phyloP scores from a whole-genome alignment of 164 flowering plant genomes.

The Kalanchoe fedtschenkoi region DNA sequence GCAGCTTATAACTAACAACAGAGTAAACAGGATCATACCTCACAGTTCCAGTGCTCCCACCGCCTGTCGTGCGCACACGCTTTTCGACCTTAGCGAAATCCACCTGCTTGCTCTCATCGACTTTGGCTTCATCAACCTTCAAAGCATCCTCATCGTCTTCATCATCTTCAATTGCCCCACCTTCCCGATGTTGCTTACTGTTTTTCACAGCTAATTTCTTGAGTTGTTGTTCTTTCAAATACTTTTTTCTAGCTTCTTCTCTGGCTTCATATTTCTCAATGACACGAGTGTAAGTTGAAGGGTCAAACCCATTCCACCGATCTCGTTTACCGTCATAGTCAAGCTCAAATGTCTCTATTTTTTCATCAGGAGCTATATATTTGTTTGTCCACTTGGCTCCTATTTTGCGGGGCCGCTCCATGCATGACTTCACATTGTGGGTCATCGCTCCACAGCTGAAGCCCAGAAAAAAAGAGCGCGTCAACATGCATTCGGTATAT shows the following conservation, averaged over 20 bases:
- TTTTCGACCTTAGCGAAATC: constrained; percentile 95
- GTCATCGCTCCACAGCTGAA: constrained; percentile 50
- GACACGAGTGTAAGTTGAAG: constrained; percentile 55
- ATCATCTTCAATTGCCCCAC: constrained; percentile 45
- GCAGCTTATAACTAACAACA: no score
- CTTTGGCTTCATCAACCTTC: constrained; percentile 82
- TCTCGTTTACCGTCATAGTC: constrained; percentile 88
- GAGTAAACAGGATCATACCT: no score
- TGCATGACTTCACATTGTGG: constrained; percentile 38
- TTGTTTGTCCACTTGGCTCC: constrained; percentile 75
- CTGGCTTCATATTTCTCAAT: constrained; percentile 68
- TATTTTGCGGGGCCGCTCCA: constrained; percentile 52
- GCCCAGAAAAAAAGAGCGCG: not conserved
- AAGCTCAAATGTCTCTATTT: constrained; percentile 63
- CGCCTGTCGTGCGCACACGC: constrained; percentile 96
- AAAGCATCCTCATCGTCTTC: constrained; percentile 75
- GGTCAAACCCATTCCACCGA: constrained; percentile 83
- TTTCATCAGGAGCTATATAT: constrained; percentile 77
- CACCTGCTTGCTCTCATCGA: constrained; percentile 93
- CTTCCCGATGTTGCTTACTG: constrained; percentile 34
- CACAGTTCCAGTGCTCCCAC: constrained; percentile 96
- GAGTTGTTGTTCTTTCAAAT: constrained; percentile 61
- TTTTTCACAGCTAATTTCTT: constrained; percentile 75
- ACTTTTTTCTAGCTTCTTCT: constrained; percentile 74
- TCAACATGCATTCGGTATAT: not conserved